Evolutionary conservation across 1,284 basidiomycete genomes (phyloP).

Genomic region (Cutaneotrichosporon mucoides): DNA sequence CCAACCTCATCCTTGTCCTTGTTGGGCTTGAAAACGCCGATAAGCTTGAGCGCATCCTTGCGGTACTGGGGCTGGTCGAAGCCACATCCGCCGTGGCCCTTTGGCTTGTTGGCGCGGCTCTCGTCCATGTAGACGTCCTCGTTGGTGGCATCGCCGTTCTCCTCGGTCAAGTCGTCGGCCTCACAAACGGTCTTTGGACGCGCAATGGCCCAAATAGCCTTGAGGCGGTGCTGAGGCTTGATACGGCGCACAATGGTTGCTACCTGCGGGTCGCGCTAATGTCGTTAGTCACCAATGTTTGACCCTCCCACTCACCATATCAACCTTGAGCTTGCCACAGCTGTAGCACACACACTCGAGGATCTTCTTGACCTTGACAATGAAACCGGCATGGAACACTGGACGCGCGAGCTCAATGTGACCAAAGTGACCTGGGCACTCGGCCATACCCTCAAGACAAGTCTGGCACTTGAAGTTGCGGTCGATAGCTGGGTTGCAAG

Average conservation of each 20-base stretch:
- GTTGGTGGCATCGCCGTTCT: constrained; percentile 73
- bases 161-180: constrained; percentile 57
- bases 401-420: constrained; percentile 96
- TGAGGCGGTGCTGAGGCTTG: constrained; percentile 83
- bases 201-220: constrained; percentile 69
- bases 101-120: constrained; percentile 18
- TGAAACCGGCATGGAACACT: constrained; percentile 96
- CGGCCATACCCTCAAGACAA: constrained; percentile 96
- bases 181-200: constrained; percentile 73
- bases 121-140: constrained; percentile 57
- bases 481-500: constrained; percentile 64
- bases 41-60: constrained; percentile 93
- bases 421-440: constrained; percentile 97
- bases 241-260: constrained; percentile 77
- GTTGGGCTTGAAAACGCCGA: constrained; percentile 89
- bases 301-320: constrained; percentile 59
- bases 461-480: constrained; percentile 99
- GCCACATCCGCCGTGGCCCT: constrained; percentile 92
- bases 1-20: constrained; percentile 85
- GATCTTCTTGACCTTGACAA: constrained; percentile 99
- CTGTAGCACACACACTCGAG: constrained; percentile 98
- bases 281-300: background rate
- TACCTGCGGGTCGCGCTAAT: constrained; percentile 73
- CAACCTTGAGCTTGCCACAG: constrained; percentile 95
- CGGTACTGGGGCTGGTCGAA: constrained; percentile 84